Base-by-base conservation (phyloP, 2,329 filamentous ascomycete species). In the Lasiodiplodia sp. region DNA sequence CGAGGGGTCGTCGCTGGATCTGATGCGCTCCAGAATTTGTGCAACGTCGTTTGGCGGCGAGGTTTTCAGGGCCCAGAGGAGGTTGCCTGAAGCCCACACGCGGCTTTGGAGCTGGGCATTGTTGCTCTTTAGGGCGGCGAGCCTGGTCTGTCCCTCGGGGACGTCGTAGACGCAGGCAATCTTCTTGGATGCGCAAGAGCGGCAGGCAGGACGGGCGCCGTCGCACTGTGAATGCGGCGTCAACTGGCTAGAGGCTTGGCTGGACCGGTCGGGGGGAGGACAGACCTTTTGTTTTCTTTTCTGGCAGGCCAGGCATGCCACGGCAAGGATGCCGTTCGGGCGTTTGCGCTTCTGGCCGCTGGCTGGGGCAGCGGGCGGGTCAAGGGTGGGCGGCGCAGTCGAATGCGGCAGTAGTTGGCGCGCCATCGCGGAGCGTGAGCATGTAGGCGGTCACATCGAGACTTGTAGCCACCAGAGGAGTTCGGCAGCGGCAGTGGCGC, bases 61-160 rank as follows among this genome's bases (percentile, higher is more conserved):
- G 2, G 68, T 73, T 31, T 73, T 72, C 16, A 74, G 67, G 21
- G 47, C 67, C 71, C 73, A 73, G 6, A 73, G 52, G 18, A 73
- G 66, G n/a, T 72, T 69, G 34, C 70, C 34, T 10, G 63, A 66
- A 16, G n/a, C 44, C 34, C 49, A 23, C 21, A 66, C 34, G 3
- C 51, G 63, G 11, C 31, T 23, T 25, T 66, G 49, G 4, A 66
- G 63, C n/a, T 66, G 34, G 3, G 31, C 16, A 18, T 55, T 55
- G 34, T 51, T 49, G 3, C 16, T n/a, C 38, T 66, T 66, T 4
- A 66, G 49, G 11, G 63, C 63, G 21, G 21, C 63, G 7, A 44
- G 28, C 18, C 63, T 55, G 14, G 51, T 66, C 63, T 66, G 63
- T 31, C 63, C 63, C n/a, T 66, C 63, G 14, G 63, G 49, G n/a